phyloP scores from a whole-genome alignment of 331 rosid species.

The Quercus tomentella region DNA sequence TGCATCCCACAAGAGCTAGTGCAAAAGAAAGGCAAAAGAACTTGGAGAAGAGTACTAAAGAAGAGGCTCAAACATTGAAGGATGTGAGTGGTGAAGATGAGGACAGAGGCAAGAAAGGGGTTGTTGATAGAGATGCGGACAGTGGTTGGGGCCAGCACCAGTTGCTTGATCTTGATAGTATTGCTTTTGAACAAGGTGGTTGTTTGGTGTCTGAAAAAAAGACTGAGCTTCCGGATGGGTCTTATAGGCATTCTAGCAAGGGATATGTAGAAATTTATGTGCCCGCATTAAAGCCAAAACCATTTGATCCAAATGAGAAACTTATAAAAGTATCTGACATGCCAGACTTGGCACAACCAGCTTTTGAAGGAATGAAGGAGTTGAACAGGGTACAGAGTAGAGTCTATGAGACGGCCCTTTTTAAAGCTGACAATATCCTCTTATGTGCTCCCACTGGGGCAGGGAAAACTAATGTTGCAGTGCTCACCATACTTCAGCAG shows the following conservation, averaged over 20 bases:
- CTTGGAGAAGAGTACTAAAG: slow-evolving; percentile 84
- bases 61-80: slow-evolving; percentile 83
- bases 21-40: slow-evolving; percentile 92
- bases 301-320: slow-evolving; percentile 65
- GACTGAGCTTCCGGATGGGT: slow-evolving; percentile 75
- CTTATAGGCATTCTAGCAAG: slow-evolving; percentile 66
- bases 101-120: slow-evolving; percentile 63
- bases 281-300: slow-evolving; percentile 71
- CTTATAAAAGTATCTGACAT: slow-evolving; percentile 65
- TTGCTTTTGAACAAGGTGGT: slow-evolving; percentile 71
- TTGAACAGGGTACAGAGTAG: slow-evolving; percentile 92
- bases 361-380: slow-evolving; percentile 87
- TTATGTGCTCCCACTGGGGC: slow-evolving; percentile 99
- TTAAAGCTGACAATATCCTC: slow-evolving; percentile 61
- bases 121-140: slow-evolving; percentile 70
- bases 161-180: slow-evolving; percentile 78
- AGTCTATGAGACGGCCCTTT: slow-evolving; percentile 85
- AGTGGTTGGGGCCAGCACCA: slow-evolving; percentile 89
- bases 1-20: slow-evolving; percentile 80
- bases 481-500: slow-evolving; percentile 92
- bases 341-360: slow-evolving; percentile 96
- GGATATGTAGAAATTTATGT: slow-evolving; percentile 92
- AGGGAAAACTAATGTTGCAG: slow-evolving; percentile 96
- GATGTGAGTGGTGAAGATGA: slow-evolving; percentile 69
- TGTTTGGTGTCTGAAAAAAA: slow-evolving; percentile 61